Evolutionary conservation across 176 grass and related monocot genomes (phyloP), one percentile per base, ranked within the genome.

Genomic region (Musa acuminata): DNA sequence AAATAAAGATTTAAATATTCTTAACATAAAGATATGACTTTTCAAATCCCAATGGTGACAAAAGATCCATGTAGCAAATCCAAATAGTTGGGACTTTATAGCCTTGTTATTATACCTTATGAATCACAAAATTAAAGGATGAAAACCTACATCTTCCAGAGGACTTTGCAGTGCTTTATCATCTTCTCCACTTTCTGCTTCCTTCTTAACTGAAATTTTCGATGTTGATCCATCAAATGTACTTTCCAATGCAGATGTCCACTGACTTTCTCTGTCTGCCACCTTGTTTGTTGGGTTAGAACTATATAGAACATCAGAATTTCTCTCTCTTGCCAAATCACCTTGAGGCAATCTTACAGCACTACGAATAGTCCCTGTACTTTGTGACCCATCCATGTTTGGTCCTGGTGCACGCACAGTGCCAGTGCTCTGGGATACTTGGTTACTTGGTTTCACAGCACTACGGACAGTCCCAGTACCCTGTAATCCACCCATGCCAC

Each of bases 131-230:
- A 43, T 43, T 43, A 43, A 80, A 29, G 29, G 71, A 80, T 55
- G 80, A 83, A 64, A 84, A 81, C 81, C 81, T 83, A 99, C 96
- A 62, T 99, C 87, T 86, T 99, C 91, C 59, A 82, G 83, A 82
- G 86, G 84, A 85, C 72, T 84, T 80, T 86, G 84, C 74, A 76
- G 55, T 71, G 72, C 82, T 59, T 73, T 78, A 74, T 72, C 49
- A 72, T 73, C 78, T 63, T 73, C 62, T 79, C 85, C 86, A 66
- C 8, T 87, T 48, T 85, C 81, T 49, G 62, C 55, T 75, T 83
- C 90, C 83, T 77, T 83, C 16, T 52, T 80, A 60, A 77, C 83
- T 65, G 85, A 75, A 76, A 55, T 87, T 76, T 78, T 48, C 64
- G 70, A 65, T 8, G 74, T 27, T 27, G 80, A 83, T 53, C 81